phyloP scores from a whole-genome alignment of 441 rosid genomes.

The Croton setiger region DNA sequence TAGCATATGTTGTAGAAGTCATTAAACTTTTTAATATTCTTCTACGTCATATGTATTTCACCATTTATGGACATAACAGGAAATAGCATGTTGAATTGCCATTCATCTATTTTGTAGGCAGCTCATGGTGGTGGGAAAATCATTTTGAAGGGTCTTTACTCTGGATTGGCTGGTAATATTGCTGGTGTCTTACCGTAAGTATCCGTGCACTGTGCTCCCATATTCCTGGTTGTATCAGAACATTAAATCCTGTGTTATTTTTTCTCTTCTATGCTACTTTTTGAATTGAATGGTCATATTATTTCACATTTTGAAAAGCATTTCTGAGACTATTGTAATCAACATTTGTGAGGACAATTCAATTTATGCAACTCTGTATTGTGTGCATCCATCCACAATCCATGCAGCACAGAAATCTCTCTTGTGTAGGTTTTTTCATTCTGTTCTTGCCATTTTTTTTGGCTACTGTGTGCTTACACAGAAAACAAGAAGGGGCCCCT shows the following conservation, averaged over 20 bases:
- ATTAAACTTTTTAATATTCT: neutral
- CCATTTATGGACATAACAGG: neutral
- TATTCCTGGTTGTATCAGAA: neutral
- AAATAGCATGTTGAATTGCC: neutral
- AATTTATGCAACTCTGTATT: neutral
- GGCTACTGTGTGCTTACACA: neutral
- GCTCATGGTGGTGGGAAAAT: slow-evolving; percentile 47
- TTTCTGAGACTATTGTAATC: neutral
- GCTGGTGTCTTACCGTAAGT: slow-evolving; percentile 57
- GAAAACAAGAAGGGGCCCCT: too few relatives aligned
- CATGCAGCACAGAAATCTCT: neutral
- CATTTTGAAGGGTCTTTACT: slow-evolving; percentile 41
- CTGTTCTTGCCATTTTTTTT: neutral
- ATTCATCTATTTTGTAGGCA: slow-evolving; percentile 27
- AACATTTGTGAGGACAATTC: neutral
- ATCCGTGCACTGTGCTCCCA: neutral
- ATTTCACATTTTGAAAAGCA: too few relatives aligned
- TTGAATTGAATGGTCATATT: too few relatives aligned
- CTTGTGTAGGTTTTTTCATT: neutral
- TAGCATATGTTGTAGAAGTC: neutral
- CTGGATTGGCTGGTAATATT: slow-evolving; percentile 56
- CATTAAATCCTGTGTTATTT: too few relatives aligned
- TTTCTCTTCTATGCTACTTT: too few relatives aligned
- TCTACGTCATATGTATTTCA: neutral
- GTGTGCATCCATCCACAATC: neutral